Conservation (phyloP, 2,329 filamentous ascomycete species). For the Calonectria montana region DNA sequence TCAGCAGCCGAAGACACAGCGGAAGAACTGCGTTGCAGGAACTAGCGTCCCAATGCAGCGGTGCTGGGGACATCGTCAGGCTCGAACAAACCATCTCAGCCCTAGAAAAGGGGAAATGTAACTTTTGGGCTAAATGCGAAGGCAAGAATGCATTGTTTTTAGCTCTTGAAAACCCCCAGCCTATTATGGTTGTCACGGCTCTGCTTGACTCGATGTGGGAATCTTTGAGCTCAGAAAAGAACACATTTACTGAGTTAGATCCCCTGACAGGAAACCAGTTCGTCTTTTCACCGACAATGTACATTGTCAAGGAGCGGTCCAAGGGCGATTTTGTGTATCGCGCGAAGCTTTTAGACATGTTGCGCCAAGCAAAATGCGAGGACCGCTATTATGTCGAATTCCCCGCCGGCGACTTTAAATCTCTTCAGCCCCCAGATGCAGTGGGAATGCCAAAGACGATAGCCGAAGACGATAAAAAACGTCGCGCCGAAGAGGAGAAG, state of each 20-base stretch:
- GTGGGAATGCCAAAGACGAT: not conserved
- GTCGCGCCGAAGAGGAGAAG: not conserved
- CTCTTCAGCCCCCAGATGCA: not conserved
- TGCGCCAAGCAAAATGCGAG: not conserved
- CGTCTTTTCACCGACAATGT: constrained; percentile 21
- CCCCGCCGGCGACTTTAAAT: not conserved
- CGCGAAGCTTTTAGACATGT: not conserved
- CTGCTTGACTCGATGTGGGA: constrained; percentile 18
- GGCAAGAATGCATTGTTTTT: constrained; percentile 24
- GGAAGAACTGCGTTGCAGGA: constrained; percentile 22
- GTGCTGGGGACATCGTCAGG: not conserved
- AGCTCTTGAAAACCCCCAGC: constrained; percentile 16
- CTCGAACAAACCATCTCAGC: constrained; percentile 17
- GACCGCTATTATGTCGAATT: not conserved
- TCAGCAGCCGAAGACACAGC: constrained; percentile 5
- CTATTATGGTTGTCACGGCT: not conserved
- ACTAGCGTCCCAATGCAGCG: constrained; percentile 5
- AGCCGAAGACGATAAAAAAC: not conserved
- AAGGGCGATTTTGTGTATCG: not conserved
- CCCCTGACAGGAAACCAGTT: not conserved
- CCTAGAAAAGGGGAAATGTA: constrained; percentile 1
- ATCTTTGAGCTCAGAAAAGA: not conserved
- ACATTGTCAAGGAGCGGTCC: not conserved
- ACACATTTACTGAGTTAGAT: not conserved
- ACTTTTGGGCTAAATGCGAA: not conserved